These are phyloP conservation scores for Rhododendron vialii DNA, from an alignment of 148 eudicot genomes.

Conservation along the genomic window DNA sequence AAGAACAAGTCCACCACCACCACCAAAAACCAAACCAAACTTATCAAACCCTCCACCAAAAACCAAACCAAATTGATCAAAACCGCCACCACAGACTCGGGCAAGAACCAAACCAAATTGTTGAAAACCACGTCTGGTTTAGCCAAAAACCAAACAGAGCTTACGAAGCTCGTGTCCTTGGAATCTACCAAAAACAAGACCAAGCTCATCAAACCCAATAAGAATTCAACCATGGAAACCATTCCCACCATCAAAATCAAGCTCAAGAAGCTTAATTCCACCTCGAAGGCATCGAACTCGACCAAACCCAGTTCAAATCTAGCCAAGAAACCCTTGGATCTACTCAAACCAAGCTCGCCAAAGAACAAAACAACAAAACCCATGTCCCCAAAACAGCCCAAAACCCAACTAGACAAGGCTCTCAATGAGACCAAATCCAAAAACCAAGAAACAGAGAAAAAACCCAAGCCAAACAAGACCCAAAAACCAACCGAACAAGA, in stretches of 20 bases:
- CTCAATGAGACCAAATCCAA: conserved; percentile 14
- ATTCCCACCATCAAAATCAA: conserved; percentile 31
- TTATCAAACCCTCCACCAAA: conserved; percentile 26
- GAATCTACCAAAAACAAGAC: conserved; percentile 23
- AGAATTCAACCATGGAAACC: background rate
- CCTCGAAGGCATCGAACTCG: conserved; percentile 39
- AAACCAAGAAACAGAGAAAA: conserved; percentile 21
- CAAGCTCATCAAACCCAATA: conserved; percentile 24
- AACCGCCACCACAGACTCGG: conserved; percentile 13
- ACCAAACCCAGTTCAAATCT: conserved; percentile 22
- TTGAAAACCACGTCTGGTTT: conserved; percentile 25
- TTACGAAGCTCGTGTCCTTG: conserved; percentile 30
- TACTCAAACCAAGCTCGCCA: conserved; percentile 30
- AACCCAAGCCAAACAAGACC: conserved; percentile 11
- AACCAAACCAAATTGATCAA: conserved; percentile 34
- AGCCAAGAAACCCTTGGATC: conserved; percentile 45
- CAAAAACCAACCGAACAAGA: conserved; percentile 23
- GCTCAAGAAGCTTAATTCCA: conserved; percentile 55
- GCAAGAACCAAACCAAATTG: conserved; percentile 33
- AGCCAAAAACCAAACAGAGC: conserved; percentile 40
- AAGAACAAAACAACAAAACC: conserved; percentile 49
- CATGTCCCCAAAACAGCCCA: conserved; percentile 7
- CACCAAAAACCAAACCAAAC: conserved; percentile 43
- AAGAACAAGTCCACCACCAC: conserved; percentile 30
- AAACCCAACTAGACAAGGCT: conserved; percentile 4